Percentiles rank a stretch among this genome's conserved stretches.
Conservation (phyloP, 202 grass and related monocot genomes). For the Setaria italica region DNA sequence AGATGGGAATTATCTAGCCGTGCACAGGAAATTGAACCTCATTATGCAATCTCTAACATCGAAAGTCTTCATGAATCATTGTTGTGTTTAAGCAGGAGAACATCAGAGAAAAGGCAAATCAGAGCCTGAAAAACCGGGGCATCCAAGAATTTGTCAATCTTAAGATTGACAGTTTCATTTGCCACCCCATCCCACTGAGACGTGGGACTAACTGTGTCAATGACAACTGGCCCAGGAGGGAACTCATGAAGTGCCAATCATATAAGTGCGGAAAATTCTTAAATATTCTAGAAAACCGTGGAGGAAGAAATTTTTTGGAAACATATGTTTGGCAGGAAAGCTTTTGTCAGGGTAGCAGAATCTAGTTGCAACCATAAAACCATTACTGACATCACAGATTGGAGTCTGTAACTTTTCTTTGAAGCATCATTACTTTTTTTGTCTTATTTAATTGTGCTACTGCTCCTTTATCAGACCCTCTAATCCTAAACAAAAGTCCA, state of each 20-base stretch:
- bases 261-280: neutral
- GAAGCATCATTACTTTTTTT: neutral
- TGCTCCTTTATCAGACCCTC: neutral
- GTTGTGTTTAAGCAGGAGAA: conserved; percentile 5
- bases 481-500: neutral
- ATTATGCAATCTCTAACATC: conserved; percentile 22
- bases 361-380: neutral
- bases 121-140: neutral
- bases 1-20: neutral
- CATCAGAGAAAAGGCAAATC: neutral
- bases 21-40: neutral
- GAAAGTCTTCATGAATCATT: neutral
- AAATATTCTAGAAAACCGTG: neutral
- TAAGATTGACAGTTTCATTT: neutral
- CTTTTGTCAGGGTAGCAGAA: conserved; percentile 8
- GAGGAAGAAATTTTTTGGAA: neutral
- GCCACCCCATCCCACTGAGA: neutral
- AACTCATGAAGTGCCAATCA: neutral
- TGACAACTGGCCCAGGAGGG: neutral
- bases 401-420: neutral
- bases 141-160: neutral
- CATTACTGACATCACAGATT: neutral
- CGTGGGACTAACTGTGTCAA: neutral
- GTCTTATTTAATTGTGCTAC: neutral
- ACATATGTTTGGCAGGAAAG: conserved; percentile 9